Evolutionary conservation across 345 rosid genomes (phyloP).

Genomic region (Linum usitatissimum): DNA sequence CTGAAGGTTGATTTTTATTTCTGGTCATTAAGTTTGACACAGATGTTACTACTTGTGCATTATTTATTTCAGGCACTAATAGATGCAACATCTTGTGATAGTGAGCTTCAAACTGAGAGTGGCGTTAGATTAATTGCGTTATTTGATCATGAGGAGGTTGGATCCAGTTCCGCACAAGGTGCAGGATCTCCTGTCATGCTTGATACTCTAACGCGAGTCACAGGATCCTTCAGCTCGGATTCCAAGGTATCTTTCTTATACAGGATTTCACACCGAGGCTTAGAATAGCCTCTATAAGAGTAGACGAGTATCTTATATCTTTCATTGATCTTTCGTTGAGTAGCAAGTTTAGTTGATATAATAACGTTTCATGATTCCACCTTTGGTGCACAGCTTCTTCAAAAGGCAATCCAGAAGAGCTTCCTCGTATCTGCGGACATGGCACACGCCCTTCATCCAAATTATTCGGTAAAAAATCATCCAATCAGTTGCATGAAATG

Average conservation of each 20-base stretch:
- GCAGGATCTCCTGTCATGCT: slow-evolving; percentile 97
- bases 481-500: not conserved
- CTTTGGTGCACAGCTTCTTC: slow-evolving; percentile 43
- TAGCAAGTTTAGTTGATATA: not conserved
- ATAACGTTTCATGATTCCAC: slow-evolving; percentile 2
- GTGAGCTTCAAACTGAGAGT: slow-evolving; percentile 60
- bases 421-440: slow-evolving; percentile 90
- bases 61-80: slow-evolving; percentile 54
- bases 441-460: slow-evolving; percentile 98
- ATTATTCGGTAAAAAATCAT: slow-evolving; percentile 45
- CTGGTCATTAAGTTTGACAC: not conserved
- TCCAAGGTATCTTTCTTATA: slow-evolving; percentile 38
- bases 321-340: not conserved
- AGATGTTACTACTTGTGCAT: slow-evolving; percentile 2
- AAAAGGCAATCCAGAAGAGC: slow-evolving; percentile 83
- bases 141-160: slow-evolving; percentile 97
- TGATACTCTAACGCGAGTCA: slow-evolving; percentile 80
- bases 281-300: no score
- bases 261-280: not conserved
- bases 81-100: slow-evolving; percentile 59
- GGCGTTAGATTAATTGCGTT: slow-evolving; percentile 91
- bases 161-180: slow-evolving; percentile 90
- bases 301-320: no score
- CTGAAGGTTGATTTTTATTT: not conserved
- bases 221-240: slow-evolving; percentile 59